Percentiles rank a stretch among this genome's conserved stretches.
These are phyloP conservation scores for Dryadomyces sulphureus DNA, from an alignment of 2,329 filamentous ascomycete species.

Conservation along the genomic window DNA sequence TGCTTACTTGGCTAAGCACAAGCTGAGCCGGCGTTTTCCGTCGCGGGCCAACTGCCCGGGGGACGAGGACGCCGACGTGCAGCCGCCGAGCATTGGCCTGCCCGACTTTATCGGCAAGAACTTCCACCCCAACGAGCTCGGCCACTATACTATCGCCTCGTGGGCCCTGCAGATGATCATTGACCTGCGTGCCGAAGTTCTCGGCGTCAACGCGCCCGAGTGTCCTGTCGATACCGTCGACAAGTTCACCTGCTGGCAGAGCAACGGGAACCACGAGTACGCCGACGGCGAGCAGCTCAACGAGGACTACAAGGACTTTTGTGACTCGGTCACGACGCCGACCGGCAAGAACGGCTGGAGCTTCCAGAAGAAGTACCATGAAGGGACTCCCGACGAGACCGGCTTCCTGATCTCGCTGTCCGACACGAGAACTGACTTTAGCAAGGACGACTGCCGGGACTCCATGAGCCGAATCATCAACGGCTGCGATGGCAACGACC, in stretches of 20 bases:
- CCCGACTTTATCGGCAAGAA: constrained; percentile 17
- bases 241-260: constrained; percentile 16
- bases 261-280: constrained; percentile 12
- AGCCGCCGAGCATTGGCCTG: constrained; percentile 11
- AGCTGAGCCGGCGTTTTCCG: constrained; percentile 14
- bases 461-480: constrained; percentile 11
- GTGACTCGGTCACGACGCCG: not conserved
- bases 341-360: not conserved
- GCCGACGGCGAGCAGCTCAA: constrained; percentile 8
- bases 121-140: constrained; percentile 20
- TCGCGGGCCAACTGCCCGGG: constrained; percentile 15
- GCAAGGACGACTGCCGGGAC: constrained; percentile 12
- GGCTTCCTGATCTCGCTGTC: constrained; percentile 11
- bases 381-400: constrained; percentile 15
- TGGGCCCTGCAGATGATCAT: constrained; percentile 14
- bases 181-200: constrained; percentile 11
- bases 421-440: constrained; percentile 4
- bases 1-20: constrained; percentile 11
- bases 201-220: constrained; percentile 7
- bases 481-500: constrained; percentile 13
- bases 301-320: constrained; percentile 1
- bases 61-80: constrained; percentile 9
- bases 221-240: constrained; percentile 10
- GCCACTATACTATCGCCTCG: constrained; percentile 16
- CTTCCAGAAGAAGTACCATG: constrained; percentile 4